Base-by-base conservation (phyloP, 208 protist genomes). In the Leptomonas pyrrhocoris region DNA sequence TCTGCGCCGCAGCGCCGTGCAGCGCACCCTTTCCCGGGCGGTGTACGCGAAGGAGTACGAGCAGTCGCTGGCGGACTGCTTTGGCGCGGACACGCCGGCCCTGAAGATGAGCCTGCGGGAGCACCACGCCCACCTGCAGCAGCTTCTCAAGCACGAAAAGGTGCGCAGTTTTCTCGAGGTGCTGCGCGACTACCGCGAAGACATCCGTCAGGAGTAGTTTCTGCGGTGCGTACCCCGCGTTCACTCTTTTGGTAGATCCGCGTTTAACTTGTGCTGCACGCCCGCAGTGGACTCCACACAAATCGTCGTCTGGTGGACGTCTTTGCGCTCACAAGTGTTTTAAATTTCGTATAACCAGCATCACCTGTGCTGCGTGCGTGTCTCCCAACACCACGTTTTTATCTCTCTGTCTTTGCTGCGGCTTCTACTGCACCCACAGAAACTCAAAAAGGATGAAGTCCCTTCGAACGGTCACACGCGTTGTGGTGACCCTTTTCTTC, bases 21-120 rank as follows among this genome's bases (percentile, higher is more conserved):
- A 87, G 55, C 77, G 82, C 21, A 79, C 68, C 40, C 68, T 87
- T 15, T 71, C 71, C 5, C 74, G 78, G 0, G 78, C 78, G 9
- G 82, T 87, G 30, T 82, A 87, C 59, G 63, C 74, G 18, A 46
- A 68, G 34, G 78, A 87, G 56, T 87, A 77, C 63, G 67, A 68
- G n/a, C 45, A 27, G 56, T 73, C 71, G 6, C 69, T 87, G 31
- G 46, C 12, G 27, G 74, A 80, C 19, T 87, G 82, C 68, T 87
- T 87, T 27, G 78, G 82, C 43, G 40, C 9, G 6, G 68, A 71
- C 63, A 73, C 70, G 13, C 28, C n/a, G 15, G 69, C 64, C 15
- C 54, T 63, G 43, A 48, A 62, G 56, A 58, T 84, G 0, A 73
- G 69, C 45, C 53, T 87, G 59, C 57, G 49, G 9, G 68, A 81